These are phyloP conservation scores for Phytophthora hybrid DNA, from an alignment of 352 stramenopile genomes.

Conservation along the genomic window DNA sequence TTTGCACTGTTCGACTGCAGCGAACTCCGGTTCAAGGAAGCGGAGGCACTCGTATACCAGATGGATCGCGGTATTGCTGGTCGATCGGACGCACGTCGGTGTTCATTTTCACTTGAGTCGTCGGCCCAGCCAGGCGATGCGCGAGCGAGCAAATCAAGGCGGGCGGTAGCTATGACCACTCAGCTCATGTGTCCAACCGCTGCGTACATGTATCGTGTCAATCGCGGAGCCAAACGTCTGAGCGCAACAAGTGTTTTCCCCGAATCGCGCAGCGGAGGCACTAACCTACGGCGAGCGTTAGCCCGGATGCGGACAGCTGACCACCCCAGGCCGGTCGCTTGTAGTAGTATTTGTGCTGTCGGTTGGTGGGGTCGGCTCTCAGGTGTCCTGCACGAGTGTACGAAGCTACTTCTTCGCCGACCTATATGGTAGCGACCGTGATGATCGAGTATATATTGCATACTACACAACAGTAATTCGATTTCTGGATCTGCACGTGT, in stretches of 20 bases:
- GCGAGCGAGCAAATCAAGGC: background rate
- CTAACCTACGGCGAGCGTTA: too few relatives aligned
- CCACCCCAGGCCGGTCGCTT: too few relatives aligned
- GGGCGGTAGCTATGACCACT: background rate
- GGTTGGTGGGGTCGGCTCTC: too few relatives aligned
- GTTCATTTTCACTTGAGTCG: background rate
- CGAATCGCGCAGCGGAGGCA: background rate
- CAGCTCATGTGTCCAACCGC: background rate
- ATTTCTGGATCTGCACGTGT: too few relatives aligned
- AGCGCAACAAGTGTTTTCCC: background rate
- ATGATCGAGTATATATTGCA: too few relatives aligned
- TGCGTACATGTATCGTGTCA: background rate
- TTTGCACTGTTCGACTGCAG: background rate
- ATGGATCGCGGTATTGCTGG: background rate
- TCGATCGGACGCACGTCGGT: background rate
- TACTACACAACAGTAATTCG: too few relatives aligned
- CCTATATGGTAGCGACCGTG: too few relatives aligned
- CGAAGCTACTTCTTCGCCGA: too few relatives aligned
- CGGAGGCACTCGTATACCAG: background rate
- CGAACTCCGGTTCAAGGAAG: background rate
- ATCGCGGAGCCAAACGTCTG: background rate
- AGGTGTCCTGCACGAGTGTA: too few relatives aligned
- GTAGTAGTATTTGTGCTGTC: too few relatives aligned
- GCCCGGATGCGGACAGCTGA: too few relatives aligned
- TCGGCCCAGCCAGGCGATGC: background rate